Conservation (phyloP, 495 filamentous ascomycete genomes). For the Penicillium canariense region DNA sequence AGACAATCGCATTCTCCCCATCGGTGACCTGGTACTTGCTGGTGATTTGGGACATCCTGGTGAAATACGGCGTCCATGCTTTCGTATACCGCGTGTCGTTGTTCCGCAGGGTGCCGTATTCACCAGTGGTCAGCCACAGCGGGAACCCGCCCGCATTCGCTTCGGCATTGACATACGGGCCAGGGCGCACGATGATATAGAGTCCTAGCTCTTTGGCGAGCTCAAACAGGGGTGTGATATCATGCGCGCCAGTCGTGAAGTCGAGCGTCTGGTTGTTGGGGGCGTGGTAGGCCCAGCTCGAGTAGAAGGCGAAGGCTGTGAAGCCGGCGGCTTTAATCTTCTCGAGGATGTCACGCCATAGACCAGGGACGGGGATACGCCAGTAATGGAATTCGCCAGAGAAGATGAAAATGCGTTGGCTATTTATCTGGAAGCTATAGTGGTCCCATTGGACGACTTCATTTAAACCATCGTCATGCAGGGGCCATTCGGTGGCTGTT, state of each 20-base stretch:
- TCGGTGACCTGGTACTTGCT: slow-evolving; percentile 54
- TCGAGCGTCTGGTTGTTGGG: slow-evolving; percentile 51
- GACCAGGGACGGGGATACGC: slow-evolving; percentile 55
- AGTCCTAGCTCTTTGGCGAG: slow-evolving; percentile 51
- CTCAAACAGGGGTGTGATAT: slow-evolving; percentile 52
- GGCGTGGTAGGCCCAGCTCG: slow-evolving; percentile 57
- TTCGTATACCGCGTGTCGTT: slow-evolving; percentile 57
- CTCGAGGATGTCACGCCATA: slow-evolving; percentile 60
- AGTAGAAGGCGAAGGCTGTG: slow-evolving; percentile 54
- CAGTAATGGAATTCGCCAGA: slow-evolving; percentile 63
- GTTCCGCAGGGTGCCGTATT: slow-evolving; percentile 54
- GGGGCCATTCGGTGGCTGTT: slow-evolving; percentile 38
- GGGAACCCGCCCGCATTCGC: slow-evolving; percentile 58
- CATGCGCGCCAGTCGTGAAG: slow-evolving; percentile 54
- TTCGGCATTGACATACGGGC: slow-evolving; percentile 50
- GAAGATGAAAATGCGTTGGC: slow-evolving; percentile 56
- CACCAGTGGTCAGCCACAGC: slow-evolving; percentile 61
- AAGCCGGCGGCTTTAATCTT: slow-evolving; percentile 64
- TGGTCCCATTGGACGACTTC: slow-evolving; percentile 55
- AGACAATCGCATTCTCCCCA: slow-evolving; percentile 53
- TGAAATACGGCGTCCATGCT: slow-evolving; percentile 50
- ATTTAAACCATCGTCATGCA: slow-evolving; percentile 51
- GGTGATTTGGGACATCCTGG: slow-evolving; percentile 47
- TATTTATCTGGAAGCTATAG: slow-evolving; percentile 57
- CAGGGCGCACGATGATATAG: slow-evolving; percentile 39